These are phyloP conservation scores for Albophoma yamanashiensis DNA, from an alignment of 2,329 filamentous ascomycete species.

Conservation along the genomic window DNA sequence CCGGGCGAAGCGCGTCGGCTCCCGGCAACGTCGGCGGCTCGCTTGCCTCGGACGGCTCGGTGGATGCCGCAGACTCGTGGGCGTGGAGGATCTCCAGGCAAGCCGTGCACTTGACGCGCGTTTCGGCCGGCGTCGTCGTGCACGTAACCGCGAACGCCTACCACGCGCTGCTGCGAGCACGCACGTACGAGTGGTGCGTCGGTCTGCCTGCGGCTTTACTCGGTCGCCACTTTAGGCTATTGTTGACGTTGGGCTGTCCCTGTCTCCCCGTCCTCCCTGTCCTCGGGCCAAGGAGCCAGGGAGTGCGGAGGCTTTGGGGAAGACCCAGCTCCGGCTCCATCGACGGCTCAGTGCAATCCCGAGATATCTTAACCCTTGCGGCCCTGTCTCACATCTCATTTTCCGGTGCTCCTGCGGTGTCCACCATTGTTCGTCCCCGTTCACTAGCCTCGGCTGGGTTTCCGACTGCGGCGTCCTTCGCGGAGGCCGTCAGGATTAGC, in stretches of 20 bases:
- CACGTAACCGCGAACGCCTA: background rate
- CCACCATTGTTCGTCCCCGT: background rate
- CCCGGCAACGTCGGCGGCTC: background rate
- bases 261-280: too few species aligned
- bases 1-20: background rate
- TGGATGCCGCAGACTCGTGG: background rate
- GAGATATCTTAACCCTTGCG: background rate
- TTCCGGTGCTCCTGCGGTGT: background rate
- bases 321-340: background rate
- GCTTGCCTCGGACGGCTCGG: background rate
- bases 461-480: slow-evolving; percentile 2
- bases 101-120: background rate
- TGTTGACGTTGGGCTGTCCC: background rate
- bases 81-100: background rate
- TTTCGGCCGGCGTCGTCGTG: background rate
- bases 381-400: background rate
- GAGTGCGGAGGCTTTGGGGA: background rate
- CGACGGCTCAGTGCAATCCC: background rate
- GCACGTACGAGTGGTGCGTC: too few species aligned
- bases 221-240: background rate
- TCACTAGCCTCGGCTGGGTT: slow-evolving; percentile 4
- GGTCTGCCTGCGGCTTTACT: background rate
- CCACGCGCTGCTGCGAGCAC: too few species aligned
- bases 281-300: background rate
- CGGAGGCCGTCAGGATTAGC: background rate